Percentiles rank a stretch among this genome's conserved stretches.
phyloP scores from a whole-genome alignment of 2,329 filamentous ascomycete genomes.

The Eutypa lata region DNA sequence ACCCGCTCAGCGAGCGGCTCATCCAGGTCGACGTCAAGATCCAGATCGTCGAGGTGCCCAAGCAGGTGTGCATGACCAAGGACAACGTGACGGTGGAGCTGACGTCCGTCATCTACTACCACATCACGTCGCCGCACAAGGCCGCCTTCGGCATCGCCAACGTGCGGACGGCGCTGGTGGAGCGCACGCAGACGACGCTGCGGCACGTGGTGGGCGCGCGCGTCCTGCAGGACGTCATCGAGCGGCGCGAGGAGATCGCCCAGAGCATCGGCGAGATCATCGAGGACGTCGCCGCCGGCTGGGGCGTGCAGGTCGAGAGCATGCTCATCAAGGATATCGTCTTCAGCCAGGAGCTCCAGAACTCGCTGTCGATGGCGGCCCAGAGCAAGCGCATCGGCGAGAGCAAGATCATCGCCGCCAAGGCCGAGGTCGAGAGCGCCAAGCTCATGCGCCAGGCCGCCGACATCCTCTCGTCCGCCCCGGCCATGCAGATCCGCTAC shows the following conservation, averaged over 20 bases:
- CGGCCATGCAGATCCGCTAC: conserved; percentile 97
- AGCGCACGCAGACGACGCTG: conserved; percentile 96
- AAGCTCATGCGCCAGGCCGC: conserved; percentile 92
- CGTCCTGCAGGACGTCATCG: conserved; percentile 95
- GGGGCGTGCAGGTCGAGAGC: conserved; percentile 94
- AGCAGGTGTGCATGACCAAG: conserved; percentile 99
- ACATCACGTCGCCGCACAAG: conserved; percentile 93
- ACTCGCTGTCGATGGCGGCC: conserved; percentile 95
- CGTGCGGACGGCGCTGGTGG: conserved; percentile 90
- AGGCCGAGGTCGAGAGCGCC: conserved; percentile 93
- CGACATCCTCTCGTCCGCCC: conserved; percentile 86
- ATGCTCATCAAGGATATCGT: conserved; percentile 99
- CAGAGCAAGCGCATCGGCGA: conserved; percentile 98
- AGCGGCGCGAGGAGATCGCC: conserved; percentile 95
- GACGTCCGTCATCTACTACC: conserved; percentile 98
- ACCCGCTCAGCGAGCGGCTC: conserved; percentile 86
- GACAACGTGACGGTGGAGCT: conserved; percentile 95
- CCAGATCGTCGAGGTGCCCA: conserved; percentile 93
- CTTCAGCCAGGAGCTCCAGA: conserved; percentile 92
- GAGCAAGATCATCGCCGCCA: conserved; percentile 95
- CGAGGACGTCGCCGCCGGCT: conserved; percentile 87
- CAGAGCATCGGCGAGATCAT: conserved; percentile 96
- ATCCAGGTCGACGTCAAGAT: conserved; percentile 98
- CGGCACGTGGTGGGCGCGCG: conserved; percentile 95
- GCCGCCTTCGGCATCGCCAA: conserved; percentile 95